Evolutionary conservation across 768 basidiomycete species (phyloP), one percentile per base, ranked within the genome.

Genomic region (Lentinula detonsa): DNA sequence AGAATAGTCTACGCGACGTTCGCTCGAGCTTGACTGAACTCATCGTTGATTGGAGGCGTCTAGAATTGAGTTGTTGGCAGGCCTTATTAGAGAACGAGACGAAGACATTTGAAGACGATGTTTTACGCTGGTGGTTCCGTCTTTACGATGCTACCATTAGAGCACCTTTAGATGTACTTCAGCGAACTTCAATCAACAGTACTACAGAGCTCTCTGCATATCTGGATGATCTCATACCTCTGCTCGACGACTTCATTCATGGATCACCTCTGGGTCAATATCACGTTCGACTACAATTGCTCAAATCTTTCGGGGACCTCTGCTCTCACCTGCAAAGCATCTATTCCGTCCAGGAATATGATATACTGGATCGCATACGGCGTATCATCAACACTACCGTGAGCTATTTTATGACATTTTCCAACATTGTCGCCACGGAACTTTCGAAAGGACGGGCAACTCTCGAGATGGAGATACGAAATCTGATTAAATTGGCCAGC

Each of bases 401-500:
- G 65, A 71, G 70, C 13, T 87, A 86, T 69, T 96, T 87, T 69
- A 62, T 69, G n/a, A 81, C 90, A 51, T 93, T 87, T 71, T 69
- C 76, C 16, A 64, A 74, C 0, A 69, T 74, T 11, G 70, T 95
- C 33, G 66, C 72, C 2, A 67, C 73, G 2, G 76, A 76, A n/a
- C 73, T 97, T 34, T 65, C 69, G 3, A 72, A 79, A 16, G 87
- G 91, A 68, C 82, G 87, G 54, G 72, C 71, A 0, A 68, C 66
- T 0, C 71, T 97, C 35, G 93, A 98, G 73, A 89, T 86, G 66
- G 90, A 95, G 60, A 81, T 98, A 56, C 83, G 80, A 61, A 86
- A 83, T 48, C 88, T 94, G 69, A 88, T 98, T 77, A 96, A 95
- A 72, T 79, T 99, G 49, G 97, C 97, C 1, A 98, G 95, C 68